A percentile compares a stretch with the other conserved stretches of the same genome.
These are phyloP conservation scores for Chrysoporthe austroafricana DNA, from an alignment of 2,329 filamentous ascomycete genomes.

Conservation along the genomic window DNA sequence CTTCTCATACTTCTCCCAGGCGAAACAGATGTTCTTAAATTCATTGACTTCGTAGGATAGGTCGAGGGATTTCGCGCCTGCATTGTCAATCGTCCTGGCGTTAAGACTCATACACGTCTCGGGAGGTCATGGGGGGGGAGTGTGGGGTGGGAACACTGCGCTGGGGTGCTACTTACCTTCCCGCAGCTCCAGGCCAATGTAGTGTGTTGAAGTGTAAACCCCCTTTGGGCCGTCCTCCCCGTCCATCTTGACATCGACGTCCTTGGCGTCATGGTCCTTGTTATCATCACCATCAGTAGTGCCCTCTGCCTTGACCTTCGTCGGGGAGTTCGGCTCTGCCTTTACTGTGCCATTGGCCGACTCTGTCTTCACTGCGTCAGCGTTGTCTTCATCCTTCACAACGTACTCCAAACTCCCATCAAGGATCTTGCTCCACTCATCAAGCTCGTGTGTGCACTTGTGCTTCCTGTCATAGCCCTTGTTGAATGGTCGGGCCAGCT, in stretches of 20 bases:
- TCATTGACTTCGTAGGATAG: conserved; percentile 81
- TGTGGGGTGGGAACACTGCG: not conserved
- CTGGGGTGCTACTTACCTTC: conserved; percentile 60
- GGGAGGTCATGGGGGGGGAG: conserved; percentile 9
- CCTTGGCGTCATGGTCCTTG: conserved; percentile 31
- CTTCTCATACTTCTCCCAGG: conserved; percentile 74
- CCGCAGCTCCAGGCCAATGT: conserved; percentile 83
- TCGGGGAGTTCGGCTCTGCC: conserved; percentile 52
- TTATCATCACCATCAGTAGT: conserved; percentile 33
- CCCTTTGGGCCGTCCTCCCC: conserved; percentile 37
- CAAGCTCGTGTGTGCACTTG: conserved; percentile 57
- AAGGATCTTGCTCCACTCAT: conserved; percentile 57
- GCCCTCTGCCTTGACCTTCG: conserved; percentile 41
- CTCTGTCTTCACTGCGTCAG: conserved; percentile 48
- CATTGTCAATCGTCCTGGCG: conserved; percentile 40
- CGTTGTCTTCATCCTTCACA: conserved; percentile 39
- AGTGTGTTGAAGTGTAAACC: conserved; percentile 90
- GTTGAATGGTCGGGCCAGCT: conserved; percentile 86
- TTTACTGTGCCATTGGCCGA: conserved; percentile 51
- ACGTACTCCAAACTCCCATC: conserved; percentile 56
- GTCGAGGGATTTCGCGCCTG: conserved; percentile 72
- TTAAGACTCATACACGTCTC: conserved; percentile 29
- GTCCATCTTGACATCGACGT: conserved; percentile 33
- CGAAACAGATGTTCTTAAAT: conserved; percentile 82
- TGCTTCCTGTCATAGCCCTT: conserved; percentile 90